These are phyloP conservation scores for Actinomortierella wolfii DNA, from an alignment of 371 early-diverging fungal genomes.

Conservation along the genomic window DNA sequence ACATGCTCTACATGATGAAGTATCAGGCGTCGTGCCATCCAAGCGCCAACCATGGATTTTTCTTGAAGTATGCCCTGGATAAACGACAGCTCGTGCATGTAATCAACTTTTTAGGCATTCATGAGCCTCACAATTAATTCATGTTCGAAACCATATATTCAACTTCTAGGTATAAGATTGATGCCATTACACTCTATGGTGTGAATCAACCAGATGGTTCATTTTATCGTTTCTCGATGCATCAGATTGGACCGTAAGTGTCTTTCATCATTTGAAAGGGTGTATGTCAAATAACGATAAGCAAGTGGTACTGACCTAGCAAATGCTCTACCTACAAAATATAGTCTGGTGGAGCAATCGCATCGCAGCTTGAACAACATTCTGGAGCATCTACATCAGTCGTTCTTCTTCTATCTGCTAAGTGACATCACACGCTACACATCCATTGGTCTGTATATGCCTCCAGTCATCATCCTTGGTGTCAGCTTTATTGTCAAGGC, in stretches of 20 bases:
- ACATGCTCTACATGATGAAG: constrained; percentile 64
- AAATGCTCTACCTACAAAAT: neutral
- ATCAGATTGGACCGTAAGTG: constrained; percentile 69
- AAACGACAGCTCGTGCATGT: constrained; percentile 4
- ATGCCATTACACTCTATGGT: constrained; percentile 81
- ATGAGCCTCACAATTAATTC: no score
- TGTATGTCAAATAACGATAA: no score
- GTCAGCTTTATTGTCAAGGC: constrained; percentile 69
- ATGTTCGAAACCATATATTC: no score
- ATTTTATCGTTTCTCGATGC: constrained; percentile 52
- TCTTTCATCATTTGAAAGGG: neutral
- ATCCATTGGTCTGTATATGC: constrained; percentile 89
- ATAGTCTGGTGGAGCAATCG: constrained; percentile 80
- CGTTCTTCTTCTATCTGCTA: constrained; percentile 94
- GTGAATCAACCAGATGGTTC: constrained; percentile 47
- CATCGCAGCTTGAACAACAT: constrained; percentile 91
- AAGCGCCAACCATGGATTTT: constrained; percentile 75
- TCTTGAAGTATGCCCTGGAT: constrained; percentile 51
- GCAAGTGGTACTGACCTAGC: neutral
- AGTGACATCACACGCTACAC: constrained; percentile 78
- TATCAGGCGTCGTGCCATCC: constrained; percentile 75
- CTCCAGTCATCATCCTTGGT: constrained; percentile 75
- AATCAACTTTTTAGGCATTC: constrained; percentile 1
- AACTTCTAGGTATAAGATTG: constrained; percentile 86
- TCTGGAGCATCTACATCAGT: constrained; percentile 94